These are phyloP conservation scores for Parafenestella ontariensis DNA, from an alignment of 2,329 filamentous ascomycete genomes.

Conservation along the genomic window DNA sequence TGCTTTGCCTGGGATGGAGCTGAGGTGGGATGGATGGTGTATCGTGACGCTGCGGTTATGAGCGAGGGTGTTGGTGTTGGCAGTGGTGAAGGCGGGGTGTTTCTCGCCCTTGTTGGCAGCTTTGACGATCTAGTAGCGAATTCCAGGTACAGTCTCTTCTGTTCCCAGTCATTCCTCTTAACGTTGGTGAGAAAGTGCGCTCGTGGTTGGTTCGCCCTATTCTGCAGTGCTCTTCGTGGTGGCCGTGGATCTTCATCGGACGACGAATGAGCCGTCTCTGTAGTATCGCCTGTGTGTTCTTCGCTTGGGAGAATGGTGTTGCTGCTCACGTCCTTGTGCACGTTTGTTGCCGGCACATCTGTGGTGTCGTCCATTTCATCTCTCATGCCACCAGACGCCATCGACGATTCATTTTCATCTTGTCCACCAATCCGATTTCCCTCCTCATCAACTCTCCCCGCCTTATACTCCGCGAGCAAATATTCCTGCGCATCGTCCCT, in stretches of 20 bases:
- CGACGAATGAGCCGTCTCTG: background rate
- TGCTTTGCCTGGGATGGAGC: background rate
- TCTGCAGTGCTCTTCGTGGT: too few relatives aligned
- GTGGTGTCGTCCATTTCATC: background rate
- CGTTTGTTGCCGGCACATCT: background rate
- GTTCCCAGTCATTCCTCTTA: background rate
- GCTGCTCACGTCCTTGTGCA: background rate
- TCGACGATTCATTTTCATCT: background rate
- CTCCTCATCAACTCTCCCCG: slow-evolving; percentile 27
- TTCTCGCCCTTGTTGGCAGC: too few relatives aligned
- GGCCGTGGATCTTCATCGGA: too few relatives aligned
- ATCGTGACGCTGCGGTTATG: too few relatives aligned
- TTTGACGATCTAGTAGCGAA: background rate
- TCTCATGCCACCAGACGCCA: background rate
- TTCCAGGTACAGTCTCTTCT: background rate
- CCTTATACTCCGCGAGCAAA: slow-evolving; percentile 20
- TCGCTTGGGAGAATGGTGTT: background rate
- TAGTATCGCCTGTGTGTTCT: background rate
- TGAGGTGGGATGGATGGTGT: background rate
- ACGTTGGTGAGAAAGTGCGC: too few relatives aligned
- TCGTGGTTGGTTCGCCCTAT: too few relatives aligned
- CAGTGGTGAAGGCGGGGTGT: too few relatives aligned
- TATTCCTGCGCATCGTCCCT: slow-evolving; percentile 18
- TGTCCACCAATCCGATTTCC: slow-evolving; percentile 10
- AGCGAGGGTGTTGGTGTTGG: too few relatives aligned